phyloP scores from a whole-genome alignment of 345 rosid species.

The Passiflora organensis region DNA sequence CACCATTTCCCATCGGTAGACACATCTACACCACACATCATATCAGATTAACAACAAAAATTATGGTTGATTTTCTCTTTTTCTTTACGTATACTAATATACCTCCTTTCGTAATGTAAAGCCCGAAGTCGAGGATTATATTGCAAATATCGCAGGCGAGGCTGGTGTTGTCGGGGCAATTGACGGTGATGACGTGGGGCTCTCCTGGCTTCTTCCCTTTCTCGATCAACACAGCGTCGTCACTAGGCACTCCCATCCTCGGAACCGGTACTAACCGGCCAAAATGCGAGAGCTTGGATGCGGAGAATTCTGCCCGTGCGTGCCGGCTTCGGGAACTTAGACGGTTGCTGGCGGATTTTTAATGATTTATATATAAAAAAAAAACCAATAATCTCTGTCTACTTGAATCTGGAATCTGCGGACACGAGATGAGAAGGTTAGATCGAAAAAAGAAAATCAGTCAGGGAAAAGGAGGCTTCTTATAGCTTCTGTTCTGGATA shows the following conservation, averaged over 20 bases:
- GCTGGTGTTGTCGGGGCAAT: conserved; percentile 73
- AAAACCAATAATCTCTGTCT: no score
- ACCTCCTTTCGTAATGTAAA: conserved; percentile 77
- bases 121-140: conserved; percentile 71
- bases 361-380: no score
- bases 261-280: no score
- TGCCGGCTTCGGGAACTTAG: no score
- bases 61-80: background rate
- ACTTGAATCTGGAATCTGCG: no score
- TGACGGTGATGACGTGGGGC: conserved; percentile 63
- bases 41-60: background rate
- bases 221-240: conserved; percentile 60
- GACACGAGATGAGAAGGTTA: no score
- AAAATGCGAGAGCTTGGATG: no score
- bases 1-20: conserved; percentile 91
- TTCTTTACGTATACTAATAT: background rate
- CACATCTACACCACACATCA: conserved; percentile 45
- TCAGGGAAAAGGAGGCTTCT: no score
- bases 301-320: no score
- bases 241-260: conserved; percentile 49
- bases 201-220: conserved; percentile 56
- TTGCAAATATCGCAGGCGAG: conserved; percentile 74
- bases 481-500: no score
- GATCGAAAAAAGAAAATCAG: no score
- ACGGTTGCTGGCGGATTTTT: no score